Evolutionary conservation across 139 green algal species (phyloP).

Genomic region (Desmodesmus armatus): DNA sequence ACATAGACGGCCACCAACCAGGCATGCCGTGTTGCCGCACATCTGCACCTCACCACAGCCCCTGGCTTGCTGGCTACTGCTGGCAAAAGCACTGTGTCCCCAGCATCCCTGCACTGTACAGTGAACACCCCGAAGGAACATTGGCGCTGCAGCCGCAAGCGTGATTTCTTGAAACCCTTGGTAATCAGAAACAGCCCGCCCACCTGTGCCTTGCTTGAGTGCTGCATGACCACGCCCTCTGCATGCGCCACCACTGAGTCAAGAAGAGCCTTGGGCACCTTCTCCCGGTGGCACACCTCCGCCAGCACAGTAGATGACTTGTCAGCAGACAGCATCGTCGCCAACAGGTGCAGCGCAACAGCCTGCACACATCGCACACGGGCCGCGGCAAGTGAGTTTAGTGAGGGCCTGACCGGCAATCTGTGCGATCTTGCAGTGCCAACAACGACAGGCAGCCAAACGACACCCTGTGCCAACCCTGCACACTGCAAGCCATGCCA

Average conservation of each 20-base stretch:
- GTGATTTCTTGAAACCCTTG: too few species aligned
- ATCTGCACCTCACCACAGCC: not conserved
- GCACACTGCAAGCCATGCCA: too few species aligned
- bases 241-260: conserved; percentile 50
- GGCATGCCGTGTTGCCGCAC: not conserved
- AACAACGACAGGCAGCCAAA: too few species aligned
- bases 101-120: not conserved
- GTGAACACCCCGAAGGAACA: not conserved
- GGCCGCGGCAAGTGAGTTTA: too few species aligned
- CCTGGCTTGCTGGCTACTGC: not conserved
- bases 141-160: too few species aligned
- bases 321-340: conserved; percentile 62
- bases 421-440: too few species aligned
- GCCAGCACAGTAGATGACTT: conserved; percentile 39
- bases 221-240: conserved; percentile 45
- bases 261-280: conserved; percentile 69
- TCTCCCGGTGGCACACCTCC: conserved; percentile 52
- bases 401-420: too few species aligned
- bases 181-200: too few species aligned
- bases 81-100: too few species aligned
- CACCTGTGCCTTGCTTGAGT: conserved; percentile 30
- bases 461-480: too few species aligned
- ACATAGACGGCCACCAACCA: too few species aligned
- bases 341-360: conserved; percentile 72
- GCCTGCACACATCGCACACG: conserved; percentile 46